Evolutionary conservation across 2,329 filamentous ascomycete genomes (phyloP), one percentile per base, ranked within the genome.

Genomic region (Colletotrichum nymphaeae): DNA sequence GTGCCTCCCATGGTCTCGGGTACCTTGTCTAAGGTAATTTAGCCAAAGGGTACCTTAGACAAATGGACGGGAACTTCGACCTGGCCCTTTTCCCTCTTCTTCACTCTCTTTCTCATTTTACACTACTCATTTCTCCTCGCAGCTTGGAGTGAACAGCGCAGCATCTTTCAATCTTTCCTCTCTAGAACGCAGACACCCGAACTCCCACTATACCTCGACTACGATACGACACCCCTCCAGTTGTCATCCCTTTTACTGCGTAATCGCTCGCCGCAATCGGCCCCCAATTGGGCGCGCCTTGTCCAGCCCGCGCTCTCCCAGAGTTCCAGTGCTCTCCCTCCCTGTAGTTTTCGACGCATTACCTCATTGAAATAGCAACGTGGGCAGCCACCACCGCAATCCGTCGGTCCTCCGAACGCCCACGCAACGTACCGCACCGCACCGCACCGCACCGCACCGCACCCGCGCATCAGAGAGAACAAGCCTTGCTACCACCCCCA

Each of bases 11-110:
- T 49, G 66, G 60, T 70, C 60, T 70, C 55, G 67, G 70, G 67
- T 70, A 73, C 70, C 70, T 73, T 62, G 70, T 66, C 67, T 49
- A 63, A 63, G 69, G 46, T 49, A 37, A 63, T 53, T 63, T 63
- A 63, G 62, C 46, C 52, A 62, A 49, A 49, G 42, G 42, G 42
- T 49, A 49, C 42, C 42, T 49, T 49, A 49, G 42, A 49, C 42
- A 49, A 11, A 19, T 19, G 42, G 19, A 49, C 16, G 42, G 19
- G 42, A 11, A 49, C 42, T 49, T 49, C 42, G 42, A 49, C 19
- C 42, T 49, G 42, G 7, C 19, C 8, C 14, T 42, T 6, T 28
- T 8, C 37, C 24, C 11, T 7, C n/a, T 53, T 53, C 57, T 49
- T 49, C 35, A 49, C 32, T 35, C 37, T 24, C 52, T 35, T 28